Evolutionary conservation across 2,329 filamentous ascomycete genomes (phyloP).

Genomic region (Aspergillus amoenus): DNA sequence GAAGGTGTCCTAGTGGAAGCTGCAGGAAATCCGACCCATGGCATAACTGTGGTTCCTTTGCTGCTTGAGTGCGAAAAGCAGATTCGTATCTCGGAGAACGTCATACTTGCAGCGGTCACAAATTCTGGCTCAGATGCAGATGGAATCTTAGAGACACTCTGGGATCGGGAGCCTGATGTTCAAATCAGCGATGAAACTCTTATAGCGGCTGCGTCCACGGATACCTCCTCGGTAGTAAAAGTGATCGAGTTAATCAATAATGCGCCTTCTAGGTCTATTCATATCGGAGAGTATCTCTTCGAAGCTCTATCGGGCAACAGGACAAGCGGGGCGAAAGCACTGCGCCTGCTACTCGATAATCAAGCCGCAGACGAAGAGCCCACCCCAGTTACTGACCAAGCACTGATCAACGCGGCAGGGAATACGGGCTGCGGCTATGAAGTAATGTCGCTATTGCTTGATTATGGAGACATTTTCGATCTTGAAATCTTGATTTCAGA

Average conservation of each 20-base stretch:
- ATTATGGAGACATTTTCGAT: neutral
- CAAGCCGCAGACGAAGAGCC: neutral
- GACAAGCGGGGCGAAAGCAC: neutral
- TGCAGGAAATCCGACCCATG: neutral
- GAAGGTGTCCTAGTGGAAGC: neutral
- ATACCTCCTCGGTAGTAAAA: neutral
- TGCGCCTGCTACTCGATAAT: neutral
- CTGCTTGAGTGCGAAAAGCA: neutral
- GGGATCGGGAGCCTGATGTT: neutral
- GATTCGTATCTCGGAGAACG: neutral
- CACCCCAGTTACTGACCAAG: neutral
- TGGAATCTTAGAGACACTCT: neutral
- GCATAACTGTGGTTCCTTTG: neutral
- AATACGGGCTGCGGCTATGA: neutral
- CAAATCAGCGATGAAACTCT: neutral
- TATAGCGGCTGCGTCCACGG: neutral
- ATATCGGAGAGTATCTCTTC: too few relatives aligned
- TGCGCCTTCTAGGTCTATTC: too few relatives aligned
- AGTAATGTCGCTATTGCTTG: neutral
- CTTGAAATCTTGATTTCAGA: neutral
- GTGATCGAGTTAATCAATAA: neutral
- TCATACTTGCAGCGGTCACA: neutral
- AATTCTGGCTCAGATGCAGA: neutral
- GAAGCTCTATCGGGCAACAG: neutral
- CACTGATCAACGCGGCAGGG: neutral